Conservation (phyloP, 345 rosid genomes). For the Cardamine occulta region DNA sequence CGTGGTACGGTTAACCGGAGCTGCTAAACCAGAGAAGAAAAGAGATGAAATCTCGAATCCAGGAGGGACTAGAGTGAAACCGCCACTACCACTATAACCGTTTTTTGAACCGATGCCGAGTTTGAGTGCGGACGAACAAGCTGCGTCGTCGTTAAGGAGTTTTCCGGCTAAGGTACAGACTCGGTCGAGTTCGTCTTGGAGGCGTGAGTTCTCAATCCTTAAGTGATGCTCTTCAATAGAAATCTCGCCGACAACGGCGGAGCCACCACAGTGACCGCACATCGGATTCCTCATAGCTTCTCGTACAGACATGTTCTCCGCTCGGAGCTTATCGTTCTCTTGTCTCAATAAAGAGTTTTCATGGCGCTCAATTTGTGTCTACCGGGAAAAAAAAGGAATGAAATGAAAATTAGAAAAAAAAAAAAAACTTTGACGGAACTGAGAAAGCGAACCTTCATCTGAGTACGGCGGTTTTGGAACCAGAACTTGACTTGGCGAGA, state of each 20-base stretch:
- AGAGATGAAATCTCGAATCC: slow-evolving; percentile 56
- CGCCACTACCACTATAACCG: slow-evolving; percentile 4
- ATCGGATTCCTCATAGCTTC: slow-evolving; percentile 88
- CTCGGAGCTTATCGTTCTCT: slow-evolving; percentile 90
- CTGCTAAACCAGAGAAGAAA: slow-evolving; percentile 36
- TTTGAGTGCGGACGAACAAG: slow-evolving; percentile 64
- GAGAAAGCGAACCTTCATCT: slow-evolving; percentile 67
- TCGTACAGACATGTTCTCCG: slow-evolving; percentile 84
- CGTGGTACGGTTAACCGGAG: slow-evolving; percentile 46
- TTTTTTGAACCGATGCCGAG: slow-evolving; percentile 62
- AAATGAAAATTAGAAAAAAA: not conserved
- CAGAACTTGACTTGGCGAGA: slow-evolving; percentile 90
- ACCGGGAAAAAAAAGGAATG: not conserved
- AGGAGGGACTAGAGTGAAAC: slow-evolving; percentile 31
- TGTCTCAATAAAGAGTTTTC: slow-evolving; percentile 86
- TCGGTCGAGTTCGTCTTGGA: slow-evolving; percentile 90
- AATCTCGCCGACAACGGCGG: slow-evolving; percentile 79
- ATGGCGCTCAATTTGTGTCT: slow-evolving; percentile 94
- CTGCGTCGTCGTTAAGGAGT: slow-evolving; percentile 55
- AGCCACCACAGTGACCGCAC: slow-evolving; percentile 86
- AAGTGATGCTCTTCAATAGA: slow-evolving; percentile 89
- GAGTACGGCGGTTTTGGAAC: slow-evolving; percentile 93
- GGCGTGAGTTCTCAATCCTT: slow-evolving; percentile 79
- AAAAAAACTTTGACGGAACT: not conserved
- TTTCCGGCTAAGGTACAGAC: slow-evolving; percentile 81